A percentile compares a stretch with the other conserved stretches of the same genome.
Conservation (phyloP, 2,329 filamentous ascomycete species). For the Fusarium sororula region DNA sequence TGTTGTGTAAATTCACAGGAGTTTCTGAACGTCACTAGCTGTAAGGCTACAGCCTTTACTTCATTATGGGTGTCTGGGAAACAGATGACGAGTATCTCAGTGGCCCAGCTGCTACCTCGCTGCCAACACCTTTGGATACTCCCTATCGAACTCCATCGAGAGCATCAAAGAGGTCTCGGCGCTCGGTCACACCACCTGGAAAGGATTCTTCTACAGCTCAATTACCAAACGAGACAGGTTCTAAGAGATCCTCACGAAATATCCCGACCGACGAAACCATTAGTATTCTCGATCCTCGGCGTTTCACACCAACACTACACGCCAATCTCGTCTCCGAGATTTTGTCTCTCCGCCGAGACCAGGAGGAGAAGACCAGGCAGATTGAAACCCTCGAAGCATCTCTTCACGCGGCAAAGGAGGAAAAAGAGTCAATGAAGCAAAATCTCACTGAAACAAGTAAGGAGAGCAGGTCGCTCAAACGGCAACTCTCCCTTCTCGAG, state of each 20-base stretch:
- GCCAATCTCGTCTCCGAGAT: conserved; percentile 96
- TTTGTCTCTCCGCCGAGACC: conserved; percentile 82
- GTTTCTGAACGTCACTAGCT: not conserved
- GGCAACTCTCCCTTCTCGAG: conserved; percentile 86
- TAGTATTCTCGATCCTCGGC: conserved; percentile 82
- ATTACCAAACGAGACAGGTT: conserved; percentile 53
- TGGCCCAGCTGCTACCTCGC: conserved; percentile 62
- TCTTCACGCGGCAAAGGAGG: conserved; percentile 74
- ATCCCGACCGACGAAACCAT: conserved; percentile 73
- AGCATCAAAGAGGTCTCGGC: conserved; percentile 67
- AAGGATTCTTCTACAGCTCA: conserved; percentile 67
- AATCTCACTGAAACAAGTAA: conserved; percentile 72
- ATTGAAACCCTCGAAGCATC: conserved; percentile 86
- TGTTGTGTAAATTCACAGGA: not conserved
- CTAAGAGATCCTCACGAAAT: conserved; percentile 66
- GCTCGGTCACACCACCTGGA: conserved; percentile 72
- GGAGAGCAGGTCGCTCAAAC: conserved; percentile 82
- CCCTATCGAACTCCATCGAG: conserved; percentile 78
- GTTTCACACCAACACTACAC: conserved; percentile 94
- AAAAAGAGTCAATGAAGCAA: conserved; percentile 76
- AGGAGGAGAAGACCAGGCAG: conserved; percentile 87
- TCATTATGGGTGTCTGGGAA: conserved; percentile 66
- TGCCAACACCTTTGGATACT: conserved; percentile 77
- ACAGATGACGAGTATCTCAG: conserved; percentile 70
- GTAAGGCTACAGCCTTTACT: not conserved